phyloP scores from a whole-genome alignment of 2,329 filamentous ascomycete species.

The Diaporthe ilicicola region DNA sequence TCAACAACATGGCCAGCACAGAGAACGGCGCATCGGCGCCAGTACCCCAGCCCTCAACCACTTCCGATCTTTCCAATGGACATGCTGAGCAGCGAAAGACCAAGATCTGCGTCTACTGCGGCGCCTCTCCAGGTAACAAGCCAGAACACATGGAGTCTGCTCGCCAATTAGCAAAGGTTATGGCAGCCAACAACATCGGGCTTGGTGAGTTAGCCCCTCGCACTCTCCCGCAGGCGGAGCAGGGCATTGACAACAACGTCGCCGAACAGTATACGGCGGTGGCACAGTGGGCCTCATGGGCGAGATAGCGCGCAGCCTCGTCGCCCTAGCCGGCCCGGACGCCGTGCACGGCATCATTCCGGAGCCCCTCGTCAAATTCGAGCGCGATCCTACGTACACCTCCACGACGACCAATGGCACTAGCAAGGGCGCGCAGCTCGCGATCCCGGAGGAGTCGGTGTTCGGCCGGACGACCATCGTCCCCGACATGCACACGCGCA shows the following conservation, averaged over 20 bases:
- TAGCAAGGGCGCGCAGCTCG: constrained; percentile 52
- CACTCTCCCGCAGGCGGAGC: background rate
- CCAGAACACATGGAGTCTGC: constrained; percentile 82
- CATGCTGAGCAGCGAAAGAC: constrained; percentile 51
- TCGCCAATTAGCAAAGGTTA: constrained; percentile 73
- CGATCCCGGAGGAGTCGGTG: constrained; percentile 68
- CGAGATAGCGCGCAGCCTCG: constrained; percentile 86
- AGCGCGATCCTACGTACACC: constrained; percentile 69
- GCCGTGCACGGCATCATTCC: constrained; percentile 95
- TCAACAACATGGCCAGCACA: constrained; percentile 44
- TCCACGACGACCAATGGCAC: constrained; percentile 50
- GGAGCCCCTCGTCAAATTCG: constrained; percentile 80
- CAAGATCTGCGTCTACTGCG: constrained; percentile 95
- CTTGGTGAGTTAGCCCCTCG: constrained; percentile 62
- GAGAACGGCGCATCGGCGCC: constrained; percentile 51
- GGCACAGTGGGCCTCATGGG: constrained; percentile 97
- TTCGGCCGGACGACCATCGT: constrained; percentile 91
- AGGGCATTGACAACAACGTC: constrained; percentile 11
- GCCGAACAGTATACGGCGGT: constrained; percentile 81
- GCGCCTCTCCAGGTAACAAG: constrained; percentile 76
- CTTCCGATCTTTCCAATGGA: constrained; percentile 38
- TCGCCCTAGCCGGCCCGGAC: constrained; percentile 80
- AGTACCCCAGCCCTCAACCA: constrained; percentile 43
- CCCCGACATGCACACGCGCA: constrained; percentile 94
- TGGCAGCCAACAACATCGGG: constrained; percentile 80